Evolutionary conservation across 2,329 filamentous ascomycete genomes (phyloP).

Genomic region (Lecanicillium sp.): DNA sequence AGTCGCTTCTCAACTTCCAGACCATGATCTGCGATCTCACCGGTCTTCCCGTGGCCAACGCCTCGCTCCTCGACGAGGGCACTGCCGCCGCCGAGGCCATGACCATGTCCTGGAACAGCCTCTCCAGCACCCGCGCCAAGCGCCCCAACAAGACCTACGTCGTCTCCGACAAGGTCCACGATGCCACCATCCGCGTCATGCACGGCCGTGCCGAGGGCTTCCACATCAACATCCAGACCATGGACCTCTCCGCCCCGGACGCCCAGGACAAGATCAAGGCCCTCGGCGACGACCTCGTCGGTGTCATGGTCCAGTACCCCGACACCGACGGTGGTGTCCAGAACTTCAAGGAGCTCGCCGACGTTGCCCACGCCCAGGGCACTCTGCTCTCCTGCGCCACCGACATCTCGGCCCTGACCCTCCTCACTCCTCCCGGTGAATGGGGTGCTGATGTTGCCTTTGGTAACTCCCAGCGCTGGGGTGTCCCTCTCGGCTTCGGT

Average conservation of each 20-base stretch:
- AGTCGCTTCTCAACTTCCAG: conserved; percentile 93
- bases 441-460: conserved; percentile 95
- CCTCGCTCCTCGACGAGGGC: conserved; percentile 82
- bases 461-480: conserved; percentile 84
- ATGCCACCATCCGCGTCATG: conserved; percentile 79
- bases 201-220: conserved; percentile 85
- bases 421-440: conserved; percentile 83
- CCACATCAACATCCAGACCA: conserved; percentile 68
- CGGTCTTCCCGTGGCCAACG: conserved; percentile 79
- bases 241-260: conserved; percentile 61
- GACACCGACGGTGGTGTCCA: conserved; percentile 77
- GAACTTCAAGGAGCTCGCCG: conserved; percentile 67
- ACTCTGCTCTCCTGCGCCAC: conserved; percentile 82
- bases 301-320: conserved; percentile 91
- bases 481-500: conserved; percentile 85
- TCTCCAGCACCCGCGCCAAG: conserved; percentile 66
- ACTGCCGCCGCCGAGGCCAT: conserved; percentile 93
- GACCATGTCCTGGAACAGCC: conserved; percentile 78
- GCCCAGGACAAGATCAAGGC: conserved; percentile 58
- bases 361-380: conserved; percentile 68
- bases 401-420: conserved; percentile 78
- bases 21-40: conserved; percentile 87
- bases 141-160: conserved; percentile 72
- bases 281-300: conserved; percentile 74
- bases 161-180: conserved; percentile 74